phyloP scores from a whole-genome alignment of 1,284 basidiomycete species.

The Leccinum huronense region DNA sequence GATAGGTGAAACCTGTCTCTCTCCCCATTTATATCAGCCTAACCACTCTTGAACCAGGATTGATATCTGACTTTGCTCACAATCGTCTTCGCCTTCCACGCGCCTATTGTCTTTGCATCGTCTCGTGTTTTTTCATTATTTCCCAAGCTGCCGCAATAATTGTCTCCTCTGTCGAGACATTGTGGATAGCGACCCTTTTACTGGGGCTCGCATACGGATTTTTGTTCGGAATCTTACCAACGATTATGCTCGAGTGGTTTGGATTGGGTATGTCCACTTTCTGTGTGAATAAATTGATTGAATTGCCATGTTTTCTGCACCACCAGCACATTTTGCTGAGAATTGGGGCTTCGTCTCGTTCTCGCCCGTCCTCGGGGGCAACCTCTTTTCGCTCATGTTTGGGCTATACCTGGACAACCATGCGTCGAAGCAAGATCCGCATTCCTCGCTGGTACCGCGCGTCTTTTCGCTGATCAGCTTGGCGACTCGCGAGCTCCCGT shows the following conservation, averaged over 20 bases:
- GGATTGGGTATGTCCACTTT: constrained; percentile 57
- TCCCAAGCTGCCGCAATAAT: constrained; percentile 63
- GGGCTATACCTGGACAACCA: constrained; percentile 79
- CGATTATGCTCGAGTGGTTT: constrained; percentile 84
- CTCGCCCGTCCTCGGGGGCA: constrained; percentile 78
- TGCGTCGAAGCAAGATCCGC: constrained; percentile 32
- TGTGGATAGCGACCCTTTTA: constrained; percentile 77
- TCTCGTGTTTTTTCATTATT: constrained; percentile 64
- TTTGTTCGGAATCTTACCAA: constrained; percentile 75
- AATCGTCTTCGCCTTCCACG: constrained; percentile 60
- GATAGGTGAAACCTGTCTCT: constrained; percentile 51
- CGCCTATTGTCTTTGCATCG: constrained; percentile 68
- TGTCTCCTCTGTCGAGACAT: constrained; percentile 56
- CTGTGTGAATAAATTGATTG: not conserved
- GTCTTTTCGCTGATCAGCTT: constrained; percentile 8
- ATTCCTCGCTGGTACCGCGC: not conserved
- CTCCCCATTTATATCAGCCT: not conserved
- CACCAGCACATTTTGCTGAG: constrained; percentile 67
- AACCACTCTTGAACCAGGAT: constrained; percentile 38
- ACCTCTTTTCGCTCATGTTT: constrained; percentile 83
- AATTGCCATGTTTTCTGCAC: not conserved
- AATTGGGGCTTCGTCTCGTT: constrained; percentile 85
- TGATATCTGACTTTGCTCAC: constrained; percentile 75
- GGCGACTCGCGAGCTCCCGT: constrained; percentile 29
- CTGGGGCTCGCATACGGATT: constrained; percentile 78